phyloP scores from a whole-genome alignment of 2,329 filamentous ascomycete species.

The Exophiala oligosperma region DNA sequence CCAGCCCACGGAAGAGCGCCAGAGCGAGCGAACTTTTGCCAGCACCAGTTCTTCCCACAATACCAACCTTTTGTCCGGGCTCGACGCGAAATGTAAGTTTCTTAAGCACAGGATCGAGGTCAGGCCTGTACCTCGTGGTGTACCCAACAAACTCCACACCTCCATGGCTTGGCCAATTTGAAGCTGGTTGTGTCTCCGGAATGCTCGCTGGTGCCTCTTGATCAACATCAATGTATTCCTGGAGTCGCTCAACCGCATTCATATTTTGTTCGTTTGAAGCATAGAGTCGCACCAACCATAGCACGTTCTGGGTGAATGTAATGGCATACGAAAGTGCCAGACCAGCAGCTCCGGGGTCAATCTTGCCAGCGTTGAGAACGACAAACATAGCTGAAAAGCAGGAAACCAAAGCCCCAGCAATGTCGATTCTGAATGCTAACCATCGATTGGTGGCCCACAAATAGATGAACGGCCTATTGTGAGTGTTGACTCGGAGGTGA shows the following conservation, averaged over 20 bases:
- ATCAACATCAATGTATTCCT: constrained; percentile 95
- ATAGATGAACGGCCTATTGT: constrained; percentile 91
- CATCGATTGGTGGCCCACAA: constrained; percentile 96
- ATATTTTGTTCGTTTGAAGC: constrained; percentile 97
- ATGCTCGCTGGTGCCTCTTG: constrained; percentile 82
- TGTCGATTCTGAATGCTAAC: constrained; percentile 89
- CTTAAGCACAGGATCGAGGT: constrained; percentile 83
- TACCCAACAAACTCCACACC: constrained; percentile 86
- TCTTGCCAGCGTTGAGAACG: constrained; percentile 74
- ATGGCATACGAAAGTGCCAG: constrained; percentile 94
- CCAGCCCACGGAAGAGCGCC: constrained; percentile 88
- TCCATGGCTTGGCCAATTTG: constrained; percentile 82
- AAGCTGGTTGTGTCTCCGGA: constrained; percentile 72
- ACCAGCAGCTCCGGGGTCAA: constrained; percentile 89
- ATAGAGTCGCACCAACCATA: constrained; percentile 95
- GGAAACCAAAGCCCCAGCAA: constrained; percentile 84
- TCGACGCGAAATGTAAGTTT: constrained; percentile 83
- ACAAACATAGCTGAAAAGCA: constrained; percentile 95
- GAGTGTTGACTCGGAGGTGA: constrained; percentile 80
- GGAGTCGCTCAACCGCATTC: constrained; percentile 97
- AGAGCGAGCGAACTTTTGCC: constrained; percentile 95
- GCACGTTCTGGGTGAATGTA: constrained; percentile 92
- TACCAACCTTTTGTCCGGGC: constrained; percentile 87
- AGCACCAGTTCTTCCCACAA: constrained; percentile 91
- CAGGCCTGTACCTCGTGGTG: constrained; percentile 82